Conservation (phyloP, 208 protist species). For the Trichomonas gallinae region DNA sequence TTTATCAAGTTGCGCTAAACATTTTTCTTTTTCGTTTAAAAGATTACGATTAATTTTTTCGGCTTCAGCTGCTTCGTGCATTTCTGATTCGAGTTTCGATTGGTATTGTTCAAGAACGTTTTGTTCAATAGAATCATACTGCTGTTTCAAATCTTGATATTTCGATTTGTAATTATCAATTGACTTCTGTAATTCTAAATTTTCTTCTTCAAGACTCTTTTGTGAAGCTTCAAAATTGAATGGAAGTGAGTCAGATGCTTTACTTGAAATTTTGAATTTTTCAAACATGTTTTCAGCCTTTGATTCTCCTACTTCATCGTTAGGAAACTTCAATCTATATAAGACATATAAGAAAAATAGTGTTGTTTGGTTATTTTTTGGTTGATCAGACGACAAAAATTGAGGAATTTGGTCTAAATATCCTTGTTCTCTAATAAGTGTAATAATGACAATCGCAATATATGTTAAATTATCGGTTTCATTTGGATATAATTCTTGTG, state of each 20-base stretch:
- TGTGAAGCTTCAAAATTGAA: background rate
- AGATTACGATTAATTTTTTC: background rate
- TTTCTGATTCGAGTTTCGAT: background rate
- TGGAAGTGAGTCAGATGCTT: background rate
- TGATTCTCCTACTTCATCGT: background rate
- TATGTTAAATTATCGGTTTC: background rate
- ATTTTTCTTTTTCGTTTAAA: background rate
- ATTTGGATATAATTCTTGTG: background rate
- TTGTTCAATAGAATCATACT: background rate
- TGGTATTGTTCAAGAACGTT: background rate
- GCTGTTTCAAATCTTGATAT: background rate
- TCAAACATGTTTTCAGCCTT: background rate
- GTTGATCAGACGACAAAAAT: background rate
- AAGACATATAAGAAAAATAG: background rate
- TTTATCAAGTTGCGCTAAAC: background rate
- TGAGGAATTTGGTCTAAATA: background rate
- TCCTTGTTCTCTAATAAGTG: background rate
- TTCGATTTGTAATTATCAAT: background rate
- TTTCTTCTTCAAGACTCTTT: background rate
- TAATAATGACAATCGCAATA: background rate
- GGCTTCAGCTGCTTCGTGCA: background rate
- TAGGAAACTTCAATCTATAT: background rate
- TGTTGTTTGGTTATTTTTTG: background rate
- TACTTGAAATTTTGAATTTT: background rate
- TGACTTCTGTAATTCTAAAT: background rate